Conservation (phyloP, 164 flowering plant genomes). For the Hamamelis virginiana region DNA sequence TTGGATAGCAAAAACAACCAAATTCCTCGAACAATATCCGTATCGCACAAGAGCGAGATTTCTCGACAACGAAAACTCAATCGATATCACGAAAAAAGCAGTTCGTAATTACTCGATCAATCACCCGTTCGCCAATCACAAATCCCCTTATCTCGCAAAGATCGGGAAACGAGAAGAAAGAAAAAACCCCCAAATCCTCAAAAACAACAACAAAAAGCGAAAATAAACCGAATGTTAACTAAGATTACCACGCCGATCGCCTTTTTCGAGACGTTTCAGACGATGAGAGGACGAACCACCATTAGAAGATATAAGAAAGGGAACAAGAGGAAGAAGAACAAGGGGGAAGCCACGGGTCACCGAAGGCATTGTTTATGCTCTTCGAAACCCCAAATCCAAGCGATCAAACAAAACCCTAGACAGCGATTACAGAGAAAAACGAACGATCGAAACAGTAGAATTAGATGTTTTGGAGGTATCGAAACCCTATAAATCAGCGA, state of each 20-base stretch:
- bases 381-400: conserved; percentile 34
- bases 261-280: conserved; percentile 72
- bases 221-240: conserved; percentile 52
- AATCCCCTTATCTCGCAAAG: not conserved
- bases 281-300: conserved; percentile 71
- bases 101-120: too few species aligned
- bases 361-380: conserved; percentile 75
- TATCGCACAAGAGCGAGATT: conserved; percentile 2
- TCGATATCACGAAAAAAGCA: conserved; percentile 1
- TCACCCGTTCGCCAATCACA: not conserved
- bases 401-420: conserved; percentile 7
- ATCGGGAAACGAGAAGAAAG: conserved; percentile 3
- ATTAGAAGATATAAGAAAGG: conserved; percentile 37
- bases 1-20: not conserved
- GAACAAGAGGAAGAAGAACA: conserved; percentile 24
- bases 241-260: conserved; percentile 91
- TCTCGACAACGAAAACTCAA: not conserved
- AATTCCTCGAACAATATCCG: too few species aligned
- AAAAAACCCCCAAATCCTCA: conserved; percentile 10
- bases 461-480: too few species aligned
- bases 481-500: not conserved
- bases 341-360: conserved; percentile 32
- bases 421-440: not conserved
- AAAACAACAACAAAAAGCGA: conserved; percentile 3
- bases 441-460: not conserved